Evolutionary conservation across 2,329 filamentous ascomycete genomes (phyloP), one percentile per base, ranked within the genome.

Genomic region (Lachnellula arida): DNA sequence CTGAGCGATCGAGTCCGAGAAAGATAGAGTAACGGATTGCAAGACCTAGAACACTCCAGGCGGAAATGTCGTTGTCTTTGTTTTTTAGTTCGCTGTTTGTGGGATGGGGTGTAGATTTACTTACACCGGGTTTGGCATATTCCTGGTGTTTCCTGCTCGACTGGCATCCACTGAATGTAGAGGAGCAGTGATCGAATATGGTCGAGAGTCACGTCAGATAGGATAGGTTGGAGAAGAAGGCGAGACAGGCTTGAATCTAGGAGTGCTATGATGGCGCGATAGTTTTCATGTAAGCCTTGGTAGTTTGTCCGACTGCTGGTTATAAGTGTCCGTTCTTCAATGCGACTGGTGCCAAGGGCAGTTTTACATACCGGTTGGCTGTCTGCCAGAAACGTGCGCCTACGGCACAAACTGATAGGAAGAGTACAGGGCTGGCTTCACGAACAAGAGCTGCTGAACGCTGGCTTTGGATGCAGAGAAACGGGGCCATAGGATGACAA

Each of bases 161-260:
- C 63, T 42, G 63, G 63, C 63, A 65, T 65, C 63, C 63, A 65
- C 42, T 65, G 63, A 5, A 61, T 61, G 40, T 65, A 65, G n/a
- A 65, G 51, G 28, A 65, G 58, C 34, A 65, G 56, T 6, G 62
- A 54, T 12, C 60, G 56, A 19, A 65, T 60, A 11, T 62, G 60
- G 34, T 65, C 59, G 11, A 65, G 49, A 12, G 58, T 63, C 9
- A 65, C 63, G 51, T 65, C 63, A 17, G 56, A 58, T 5, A 61
- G 58, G 9, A 49, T 60, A 47, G 57, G 56, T 37, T 51, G 53
- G 7, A 58, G 48, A 19, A 58, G 53, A 14, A 58, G 49, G 14
- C 56, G 47, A 8, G 53, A 42, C 25, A 58, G 23, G 37, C 37
- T 23, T 2, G 23, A 32, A 40, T 58, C 56, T 17, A 58, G 42